These are phyloP conservation scores for Monosporascus sp. DNA, from an alignment of 2,329 filamentous ascomycete species.

Conservation along the genomic window DNA sequence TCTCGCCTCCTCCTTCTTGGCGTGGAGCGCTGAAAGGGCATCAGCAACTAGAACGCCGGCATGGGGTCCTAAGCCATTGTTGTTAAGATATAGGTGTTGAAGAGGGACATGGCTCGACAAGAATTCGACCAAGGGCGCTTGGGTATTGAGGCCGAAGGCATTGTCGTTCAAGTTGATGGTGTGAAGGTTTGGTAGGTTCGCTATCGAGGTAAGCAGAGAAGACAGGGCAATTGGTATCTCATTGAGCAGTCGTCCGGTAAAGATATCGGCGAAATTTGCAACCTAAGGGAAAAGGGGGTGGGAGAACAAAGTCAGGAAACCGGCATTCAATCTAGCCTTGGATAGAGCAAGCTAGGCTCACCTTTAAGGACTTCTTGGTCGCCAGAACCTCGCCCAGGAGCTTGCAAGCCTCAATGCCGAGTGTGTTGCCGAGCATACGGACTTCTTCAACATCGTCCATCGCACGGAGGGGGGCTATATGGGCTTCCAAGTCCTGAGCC, in stretches of 20 bases:
- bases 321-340: not conserved
- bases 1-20: slow-evolving; percentile 74
- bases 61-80: slow-evolving; percentile 92
- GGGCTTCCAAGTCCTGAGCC: slow-evolving; percentile 76
- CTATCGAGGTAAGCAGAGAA: slow-evolving; percentile 76
- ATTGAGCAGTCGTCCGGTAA: slow-evolving; percentile 85
- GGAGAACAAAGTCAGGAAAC: slow-evolving; percentile 5
- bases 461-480: slow-evolving; percentile 69
- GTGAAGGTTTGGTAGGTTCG: slow-evolving; percentile 78
- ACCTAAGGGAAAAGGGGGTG: slow-evolving; percentile 36
- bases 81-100: slow-evolving; percentile 93
- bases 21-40: slow-evolving; percentile 75
- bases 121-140: slow-evolving; percentile 88
- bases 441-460: slow-evolving; percentile 78
- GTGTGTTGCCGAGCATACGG: slow-evolving; percentile 81
- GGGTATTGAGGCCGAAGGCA: slow-evolving; percentile 92
- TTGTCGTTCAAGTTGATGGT: slow-evolving; percentile 97
- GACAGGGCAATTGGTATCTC: slow-evolving; percentile 91
- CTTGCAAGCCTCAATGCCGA: slow-evolving; percentile 84
- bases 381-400: slow-evolving; percentile 76
- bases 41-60: slow-evolving; percentile 87
- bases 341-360: slow-evolving; percentile 30
- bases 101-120: slow-evolving; percentile 82
- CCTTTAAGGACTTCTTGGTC: slow-evolving; percentile 77
- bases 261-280: slow-evolving; percentile 94